Percentiles rank a stretch among this genome's conserved stretches.
Evolutionary conservation across 1,139 yeast genomes (phyloP).

Genomic region (Taphrina deformans): DNA sequence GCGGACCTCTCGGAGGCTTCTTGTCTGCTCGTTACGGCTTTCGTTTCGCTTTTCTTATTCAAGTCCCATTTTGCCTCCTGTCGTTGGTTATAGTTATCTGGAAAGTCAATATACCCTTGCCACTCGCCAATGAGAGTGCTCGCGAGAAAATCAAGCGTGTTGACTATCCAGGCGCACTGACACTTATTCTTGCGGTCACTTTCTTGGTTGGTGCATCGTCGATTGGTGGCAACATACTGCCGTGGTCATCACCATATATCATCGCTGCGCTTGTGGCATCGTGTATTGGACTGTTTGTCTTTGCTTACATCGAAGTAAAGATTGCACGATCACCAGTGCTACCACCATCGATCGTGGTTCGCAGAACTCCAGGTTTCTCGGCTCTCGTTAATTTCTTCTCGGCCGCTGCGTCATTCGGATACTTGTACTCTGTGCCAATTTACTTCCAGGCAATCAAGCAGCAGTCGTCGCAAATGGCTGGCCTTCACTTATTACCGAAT

Average conservation of each 20-base stretch:
- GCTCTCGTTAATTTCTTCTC: constrained; percentile 58
- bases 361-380: constrained; percentile 33
- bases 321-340: constrained; percentile 64
- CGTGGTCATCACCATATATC: constrained; percentile 47
- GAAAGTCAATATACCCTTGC: constrained; percentile 35
- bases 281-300: constrained; percentile 46
- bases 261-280: constrained; percentile 43
- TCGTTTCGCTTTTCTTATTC: constrained; percentile 65
- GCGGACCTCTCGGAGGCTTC: constrained; percentile 61
- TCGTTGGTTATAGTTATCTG: constrained; percentile 45
- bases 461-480: constrained; percentile 38
- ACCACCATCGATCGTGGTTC: constrained; percentile 37
- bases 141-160: constrained; percentile 48
- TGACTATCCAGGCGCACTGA: constrained; percentile 70
- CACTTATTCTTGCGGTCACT: constrained; percentile 58
- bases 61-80: constrained; percentile 62
- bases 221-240: constrained; percentile 61
- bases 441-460: constrained; percentile 39
- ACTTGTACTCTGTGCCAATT: constrained; percentile 59
- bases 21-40: constrained; percentile 74
- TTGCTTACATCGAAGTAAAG: constrained; percentile 54
- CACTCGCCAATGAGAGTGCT: constrained; percentile 21
- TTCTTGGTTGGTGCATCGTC: constrained; percentile 65
- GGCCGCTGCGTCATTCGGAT: constrained; percentile 58
- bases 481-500: constrained; percentile 40